These are phyloP conservation scores for Alternaria longipes DNA, from an alignment of 2,329 filamentous ascomycete genomes.

Conservation along the genomic window DNA sequence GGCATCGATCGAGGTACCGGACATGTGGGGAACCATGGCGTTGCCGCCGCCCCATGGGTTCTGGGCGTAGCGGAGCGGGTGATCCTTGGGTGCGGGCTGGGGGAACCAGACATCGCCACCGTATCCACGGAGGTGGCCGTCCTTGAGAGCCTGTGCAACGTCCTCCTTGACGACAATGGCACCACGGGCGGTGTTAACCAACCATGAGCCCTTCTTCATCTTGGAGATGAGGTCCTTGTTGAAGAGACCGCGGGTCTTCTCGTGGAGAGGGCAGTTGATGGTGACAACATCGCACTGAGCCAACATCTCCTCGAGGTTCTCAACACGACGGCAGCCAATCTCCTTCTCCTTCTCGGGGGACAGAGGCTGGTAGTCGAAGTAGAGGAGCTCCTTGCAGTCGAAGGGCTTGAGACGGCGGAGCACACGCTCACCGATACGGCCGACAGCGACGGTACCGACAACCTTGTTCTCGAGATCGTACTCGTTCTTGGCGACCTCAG, in stretches of 20 bases:
- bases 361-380: slow-evolving; percentile 99
- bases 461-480: slow-evolving; percentile 98
- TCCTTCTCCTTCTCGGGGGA: slow-evolving; percentile 86
- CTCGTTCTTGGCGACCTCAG: slow-evolving; percentile 96
- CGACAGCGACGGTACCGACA: slow-evolving; percentile 95
- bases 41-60: slow-evolving; percentile 97
- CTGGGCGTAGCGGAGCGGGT: slow-evolving; percentile 90
- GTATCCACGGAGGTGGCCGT: slow-evolving; percentile 89
- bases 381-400: slow-evolving; percentile 99
- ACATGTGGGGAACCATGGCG: slow-evolving; percentile 99
- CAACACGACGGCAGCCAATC: slow-evolving; percentile 92
- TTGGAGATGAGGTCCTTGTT: slow-evolving; percentile 98
- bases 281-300: slow-evolving; percentile 96
- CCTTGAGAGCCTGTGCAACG: slow-evolving; percentile 90
- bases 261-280: slow-evolving; percentile 99
- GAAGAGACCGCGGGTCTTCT: slow-evolving; percentile 95
- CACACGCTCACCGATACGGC: slow-evolving; percentile 97
- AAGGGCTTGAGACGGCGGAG: slow-evolving; percentile 95
- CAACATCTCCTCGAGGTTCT: slow-evolving; percentile 90
- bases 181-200: slow-evolving; percentile 97
- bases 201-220: slow-evolving; percentile 99
- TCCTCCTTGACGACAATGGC: slow-evolving; percentile 99
- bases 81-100: slow-evolving; percentile 92
- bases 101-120: slow-evolving; percentile 95
- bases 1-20: slow-evolving; percentile 96